Base-by-base conservation (phyloP, 176 grass and related monocot species). In the Carex parvula region DNA sequence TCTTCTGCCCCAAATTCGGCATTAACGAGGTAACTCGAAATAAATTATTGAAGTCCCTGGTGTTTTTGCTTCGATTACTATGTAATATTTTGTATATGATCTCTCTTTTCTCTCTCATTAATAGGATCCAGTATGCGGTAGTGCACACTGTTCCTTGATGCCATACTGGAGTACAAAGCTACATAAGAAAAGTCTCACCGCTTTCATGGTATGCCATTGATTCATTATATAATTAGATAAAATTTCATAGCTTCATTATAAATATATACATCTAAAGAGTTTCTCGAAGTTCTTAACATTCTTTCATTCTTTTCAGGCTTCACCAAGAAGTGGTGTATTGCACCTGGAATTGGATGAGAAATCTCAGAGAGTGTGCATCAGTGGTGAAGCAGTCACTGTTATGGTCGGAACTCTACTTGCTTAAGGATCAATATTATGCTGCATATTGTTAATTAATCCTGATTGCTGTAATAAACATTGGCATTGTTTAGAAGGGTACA, bases 101-200 rank as follows among this genome's bases (percentile, higher is more conserved):
- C 9, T 80, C 13, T 37, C 10, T 80, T 18, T 41, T 41, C 35
- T 30, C 59, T 57, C 56, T 21, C 61, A 48, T 39, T 64, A 21
- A 5, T 61, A 97, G 91, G 94, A 97, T 87, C 94, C 90, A 20
- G 94, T 97, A 8, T 88, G 88, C 83, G 91, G 94, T 20, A 92
- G 88, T 15, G 88, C 85, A 18, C 91, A 97, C 48, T 97, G 88
- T 86, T 75, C 86, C 8, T 76, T 97, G 60, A 90, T 90, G 46
- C 91, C 90, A 3, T 97, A 94, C 17, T 94, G 91, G 94, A 88
- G 91, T 8, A 62, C 78, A 81, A 97, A 97, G 80, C 58, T 94
- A 17, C 88, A 89, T 15, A 97, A 97, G 70, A 82, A 87, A 78
- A 87, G 67, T 8, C 83, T 97, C 15, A 86, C 56, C 2, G 88